Base-by-base conservation (phyloP, 371 early-diverging fungal species). In the Mucor indicus region DNA sequence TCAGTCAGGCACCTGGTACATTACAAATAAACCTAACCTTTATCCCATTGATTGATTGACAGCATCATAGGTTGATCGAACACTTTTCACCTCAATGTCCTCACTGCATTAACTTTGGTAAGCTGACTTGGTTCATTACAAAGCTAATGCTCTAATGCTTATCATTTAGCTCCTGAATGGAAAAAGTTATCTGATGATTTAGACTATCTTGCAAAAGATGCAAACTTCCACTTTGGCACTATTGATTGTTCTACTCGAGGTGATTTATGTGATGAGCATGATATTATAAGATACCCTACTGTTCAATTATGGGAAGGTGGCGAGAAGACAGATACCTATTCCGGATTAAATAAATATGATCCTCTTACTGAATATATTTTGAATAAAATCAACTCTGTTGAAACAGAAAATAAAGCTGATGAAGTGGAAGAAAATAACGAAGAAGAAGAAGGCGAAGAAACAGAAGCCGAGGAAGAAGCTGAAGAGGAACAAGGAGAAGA, bases 161-260 rank as follows among this genome's bases (percentile, higher is more conserved):
- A n/a, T n/a, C n/a, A n/a, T n/a, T n/a, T 57, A 81, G 82, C 75
- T 19, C 80, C 83, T 7, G 65, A 65, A 5, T 82, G 80, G 83
- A 63, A 66, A 25, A 41, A 69, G 27, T 37, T 77, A 4, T 61
- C 72, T 30, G 59, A 72, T 1, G 62, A 74, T 10, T 50, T 70
- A 24, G 62, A 55, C 16, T 40, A 46, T 23, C 48, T 60, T 31
- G 55, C 47, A 35, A 48, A 36, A 2, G 62, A 60, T 4, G 65
- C 62, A 40, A 55, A 77, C 32, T 75, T 92, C 43, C 70, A 79
- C 50, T 73, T 94, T 58, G 91, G 79, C 16, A 83, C 86, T 38
- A 84, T 92, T 45, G 84, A 93, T 55, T 94, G 95, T 53, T 61
- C 79, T 0, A 59, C 72, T n/a, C 77, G 84, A 50, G 80, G 83